Evolutionary conservation across 2,329 filamentous ascomycete genomes (phyloP).

Genomic region (Alternaria metachromatica): DNA sequence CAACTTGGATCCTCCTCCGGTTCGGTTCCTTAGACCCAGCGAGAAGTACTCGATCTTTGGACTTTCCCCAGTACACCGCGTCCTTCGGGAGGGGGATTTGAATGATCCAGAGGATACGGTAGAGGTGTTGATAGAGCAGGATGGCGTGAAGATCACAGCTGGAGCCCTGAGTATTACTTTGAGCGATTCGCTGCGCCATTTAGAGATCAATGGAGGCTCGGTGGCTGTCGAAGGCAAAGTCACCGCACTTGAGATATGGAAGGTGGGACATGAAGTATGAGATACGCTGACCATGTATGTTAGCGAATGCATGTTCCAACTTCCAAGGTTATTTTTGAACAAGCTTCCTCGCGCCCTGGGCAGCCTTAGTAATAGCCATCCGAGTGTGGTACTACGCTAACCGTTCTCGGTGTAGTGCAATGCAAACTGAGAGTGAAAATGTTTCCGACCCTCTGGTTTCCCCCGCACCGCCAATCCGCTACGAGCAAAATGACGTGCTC

Average conservation of each 20-base stretch:
- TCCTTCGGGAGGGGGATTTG: no score
- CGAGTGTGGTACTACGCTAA: no score
- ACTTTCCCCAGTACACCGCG: no score
- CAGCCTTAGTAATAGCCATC: not conserved
- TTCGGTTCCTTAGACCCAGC: no score
- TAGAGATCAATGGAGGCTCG: not conserved
- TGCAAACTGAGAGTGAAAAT: conserved; percentile 3
- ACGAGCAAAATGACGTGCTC: conserved; percentile 29
- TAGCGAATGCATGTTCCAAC: not conserved
- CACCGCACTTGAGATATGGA: not conserved
- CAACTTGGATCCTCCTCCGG: no score
- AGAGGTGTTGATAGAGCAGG: no score
- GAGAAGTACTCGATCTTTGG: no score
- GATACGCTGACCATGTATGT: not conserved
- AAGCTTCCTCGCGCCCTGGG: not conserved
- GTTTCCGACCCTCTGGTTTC: not conserved
- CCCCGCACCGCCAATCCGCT: conserved; percentile 23
- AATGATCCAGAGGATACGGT: no score
- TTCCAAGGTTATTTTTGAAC: not conserved
- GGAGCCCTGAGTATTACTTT: not conserved
- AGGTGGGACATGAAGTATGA: not conserved
- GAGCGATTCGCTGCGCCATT: not conserved
- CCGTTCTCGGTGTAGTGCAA: not conserved
- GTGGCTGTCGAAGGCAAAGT: not conserved
- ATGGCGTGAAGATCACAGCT: no score